Evolutionary conservation across 225 moss, liverwort and hornwort genomes (phyloP).

Genomic region (Marchantia polymorpha): DNA sequence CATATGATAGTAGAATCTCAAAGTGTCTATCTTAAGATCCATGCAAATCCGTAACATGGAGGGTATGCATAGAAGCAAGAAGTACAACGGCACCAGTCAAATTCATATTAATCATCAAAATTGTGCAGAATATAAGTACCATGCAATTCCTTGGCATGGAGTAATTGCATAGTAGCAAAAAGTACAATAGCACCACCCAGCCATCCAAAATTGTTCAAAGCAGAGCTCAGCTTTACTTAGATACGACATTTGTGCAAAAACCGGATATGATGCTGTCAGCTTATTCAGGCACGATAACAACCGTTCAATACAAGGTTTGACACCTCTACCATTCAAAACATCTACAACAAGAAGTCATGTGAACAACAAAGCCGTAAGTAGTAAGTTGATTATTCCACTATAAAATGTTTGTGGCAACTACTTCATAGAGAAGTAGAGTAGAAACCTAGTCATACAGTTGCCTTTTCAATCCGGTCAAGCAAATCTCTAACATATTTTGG

Average conservation of each 20-base stretch:
- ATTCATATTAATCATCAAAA: too few species aligned
- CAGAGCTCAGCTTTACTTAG: constrained; percentile 77
- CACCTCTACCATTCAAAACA: constrained; percentile 31
- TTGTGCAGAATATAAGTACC: constrained; percentile 92
- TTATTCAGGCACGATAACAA: constrained; percentile 62
- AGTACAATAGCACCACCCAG: constrained; percentile 75
- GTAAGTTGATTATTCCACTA: background rate
- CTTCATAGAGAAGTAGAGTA: background rate
- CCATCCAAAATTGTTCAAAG: constrained; percentile 64
- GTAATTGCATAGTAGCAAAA: constrained; percentile 58
- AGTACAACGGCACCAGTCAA: constrained; percentile 47
- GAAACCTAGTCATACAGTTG: background rate
- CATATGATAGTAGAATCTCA: too few species aligned
- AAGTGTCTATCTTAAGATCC: too few species aligned
- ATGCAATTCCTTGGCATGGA: constrained; percentile 70
- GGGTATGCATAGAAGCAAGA: too few species aligned
- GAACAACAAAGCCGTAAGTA: background rate
- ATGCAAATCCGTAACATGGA: too few species aligned
- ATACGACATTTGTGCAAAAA: constrained; percentile 44
- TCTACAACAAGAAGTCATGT: constrained; percentile 36
- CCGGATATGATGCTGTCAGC: constrained; percentile 49
- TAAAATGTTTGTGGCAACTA: background rate
- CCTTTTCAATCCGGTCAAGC: background rate
- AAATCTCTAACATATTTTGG: too few species aligned
- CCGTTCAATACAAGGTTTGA: constrained; percentile 44